Evolutionary conservation across 441 rosid genomes (phyloP), one percentile per base, ranked within the genome.

Genomic region (Croton setiger): DNA sequence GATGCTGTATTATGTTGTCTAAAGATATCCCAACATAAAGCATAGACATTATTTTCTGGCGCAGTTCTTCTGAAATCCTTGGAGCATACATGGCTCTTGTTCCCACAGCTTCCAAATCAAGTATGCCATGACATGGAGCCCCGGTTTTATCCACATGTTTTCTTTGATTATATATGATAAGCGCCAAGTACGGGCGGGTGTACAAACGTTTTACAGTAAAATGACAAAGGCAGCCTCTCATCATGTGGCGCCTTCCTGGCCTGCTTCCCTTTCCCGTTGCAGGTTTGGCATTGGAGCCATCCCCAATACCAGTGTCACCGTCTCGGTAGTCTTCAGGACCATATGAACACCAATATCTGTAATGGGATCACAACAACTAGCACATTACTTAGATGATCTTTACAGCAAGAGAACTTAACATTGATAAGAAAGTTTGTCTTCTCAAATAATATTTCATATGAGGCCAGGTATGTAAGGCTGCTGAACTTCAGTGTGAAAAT

Each of bases 51-150:
- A 83, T 81, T 72, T 74, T 80, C 74, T 75, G 86, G 63, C 86
- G 89, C 45, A 85, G 69, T 64, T 83, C 86, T 66, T 85, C 89
- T 0, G 86, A 85, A 59, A 85, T 85, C 71, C 83, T 67, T 27
- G 89, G 89, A 56, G 87, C 87, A 58, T 79, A 85, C 83, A 83
- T 85, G 56, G 85, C 89, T 79, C 87, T 79, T 59, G 89, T 85
- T 31, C 89, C 86, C 44, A 80, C 75, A 65, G 89, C 87, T 74
- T 83, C 81, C 60, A 68, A 52, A 68, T 85, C 89, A 70, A 78
- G 84, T 44, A 77, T 68, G 66, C 87, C 89, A 68, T 85, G 89
- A 69, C 87, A 85, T 17, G 87, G 89, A 15, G 74, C 60, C 62
- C 87, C 82, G 0, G 76, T 78, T 72, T 81, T 85, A 61, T 85